phyloP scores from a whole-genome alignment of 139 green algal genomes.

The Chlorella ohadii region DNA sequence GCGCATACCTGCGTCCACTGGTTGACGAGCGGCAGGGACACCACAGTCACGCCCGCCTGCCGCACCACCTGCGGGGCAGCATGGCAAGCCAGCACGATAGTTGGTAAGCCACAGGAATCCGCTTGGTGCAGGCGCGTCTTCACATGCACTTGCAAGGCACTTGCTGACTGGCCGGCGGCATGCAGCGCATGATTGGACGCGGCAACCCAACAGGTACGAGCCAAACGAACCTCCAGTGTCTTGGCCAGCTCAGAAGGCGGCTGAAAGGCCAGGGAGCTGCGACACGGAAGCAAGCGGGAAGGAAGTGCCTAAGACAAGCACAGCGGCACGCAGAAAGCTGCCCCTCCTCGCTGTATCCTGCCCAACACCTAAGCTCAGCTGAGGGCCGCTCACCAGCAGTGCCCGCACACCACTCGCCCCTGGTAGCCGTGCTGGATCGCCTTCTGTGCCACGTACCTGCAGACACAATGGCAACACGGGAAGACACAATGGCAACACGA shows the following conservation, averaged over 20 bases:
- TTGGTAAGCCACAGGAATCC: too few relatives aligned
- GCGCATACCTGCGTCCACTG: constrained; percentile 59
- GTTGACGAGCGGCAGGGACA: constrained; percentile 78
- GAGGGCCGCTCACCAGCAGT: constrained; percentile 67
- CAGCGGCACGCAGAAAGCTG: neutral
- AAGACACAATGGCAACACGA: too few relatives aligned
- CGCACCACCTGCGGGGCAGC: constrained; percentile 39
- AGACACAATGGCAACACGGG: too few relatives aligned
- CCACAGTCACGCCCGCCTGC: constrained; percentile 64
- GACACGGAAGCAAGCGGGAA: neutral
- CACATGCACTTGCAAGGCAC: constrained; percentile 53
- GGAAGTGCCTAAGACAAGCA: too few relatives aligned
- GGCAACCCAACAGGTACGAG: too few relatives aligned
- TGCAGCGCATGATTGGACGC: too few relatives aligned
- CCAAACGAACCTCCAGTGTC: constrained; percentile 40
- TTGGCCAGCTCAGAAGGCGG: constrained; percentile 44
- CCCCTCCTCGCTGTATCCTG: neutral
- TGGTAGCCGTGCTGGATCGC: constrained; percentile 68
- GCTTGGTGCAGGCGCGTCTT: too few relatives aligned
- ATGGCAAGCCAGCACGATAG: too few relatives aligned
- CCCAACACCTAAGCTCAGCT: too few relatives aligned
- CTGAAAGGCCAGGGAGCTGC: constrained; percentile 69
- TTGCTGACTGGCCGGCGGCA: constrained; percentile 20
- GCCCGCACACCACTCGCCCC: constrained; percentile 75
- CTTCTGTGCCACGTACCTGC: constrained; percentile 62